Evolutionary conservation across 2,329 filamentous ascomycete genomes (phyloP).

Genomic region (Pyrenophora teres): DNA sequence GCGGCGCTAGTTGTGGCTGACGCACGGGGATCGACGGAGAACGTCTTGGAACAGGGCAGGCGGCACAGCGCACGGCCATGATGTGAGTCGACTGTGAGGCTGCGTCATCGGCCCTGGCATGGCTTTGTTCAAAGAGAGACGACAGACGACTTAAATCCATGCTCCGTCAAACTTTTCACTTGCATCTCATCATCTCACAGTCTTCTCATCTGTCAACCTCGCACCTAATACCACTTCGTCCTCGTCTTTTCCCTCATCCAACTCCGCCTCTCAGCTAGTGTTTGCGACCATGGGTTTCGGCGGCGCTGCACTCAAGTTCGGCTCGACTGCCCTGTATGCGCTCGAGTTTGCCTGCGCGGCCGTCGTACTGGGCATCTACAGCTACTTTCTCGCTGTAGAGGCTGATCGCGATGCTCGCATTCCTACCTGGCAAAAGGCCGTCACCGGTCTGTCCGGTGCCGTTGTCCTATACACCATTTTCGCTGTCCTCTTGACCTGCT

Average conservation of each 20-base stretch:
- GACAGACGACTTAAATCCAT: conserved; percentile 9
- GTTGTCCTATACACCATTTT: conserved; percentile 75
- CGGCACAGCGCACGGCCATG: not conserved
- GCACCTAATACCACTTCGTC: not conserved
- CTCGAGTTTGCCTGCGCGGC: conserved; percentile 74
- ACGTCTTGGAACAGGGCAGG: conserved; percentile 8
- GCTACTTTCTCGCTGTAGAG: conserved; percentile 81
- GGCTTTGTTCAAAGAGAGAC: not conserved
- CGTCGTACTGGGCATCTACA: conserved; percentile 75
- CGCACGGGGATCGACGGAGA: conserved; percentile 9
- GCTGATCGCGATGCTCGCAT: conserved; percentile 67
- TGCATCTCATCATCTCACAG: not conserved
- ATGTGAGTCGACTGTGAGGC: conserved; percentile 7
- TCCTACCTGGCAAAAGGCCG: conserved; percentile 69
- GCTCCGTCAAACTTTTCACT: not conserved
- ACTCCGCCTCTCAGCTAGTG: not conserved
- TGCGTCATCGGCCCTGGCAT: conserved; percentile 13
- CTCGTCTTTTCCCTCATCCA: not conserved
- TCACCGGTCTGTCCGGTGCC: conserved; percentile 72
- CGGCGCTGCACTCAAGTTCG: conserved; percentile 68
- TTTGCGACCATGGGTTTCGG: conserved; percentile 59
- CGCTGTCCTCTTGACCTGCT: conserved; percentile 77
- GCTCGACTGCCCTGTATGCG: conserved; percentile 72
- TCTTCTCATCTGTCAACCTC: not conserved
- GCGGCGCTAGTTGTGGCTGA: conserved; percentile 4